phyloP scores from a whole-genome alignment of 768 basidiomycete species.

The Lyophyllum atratum region DNA sequence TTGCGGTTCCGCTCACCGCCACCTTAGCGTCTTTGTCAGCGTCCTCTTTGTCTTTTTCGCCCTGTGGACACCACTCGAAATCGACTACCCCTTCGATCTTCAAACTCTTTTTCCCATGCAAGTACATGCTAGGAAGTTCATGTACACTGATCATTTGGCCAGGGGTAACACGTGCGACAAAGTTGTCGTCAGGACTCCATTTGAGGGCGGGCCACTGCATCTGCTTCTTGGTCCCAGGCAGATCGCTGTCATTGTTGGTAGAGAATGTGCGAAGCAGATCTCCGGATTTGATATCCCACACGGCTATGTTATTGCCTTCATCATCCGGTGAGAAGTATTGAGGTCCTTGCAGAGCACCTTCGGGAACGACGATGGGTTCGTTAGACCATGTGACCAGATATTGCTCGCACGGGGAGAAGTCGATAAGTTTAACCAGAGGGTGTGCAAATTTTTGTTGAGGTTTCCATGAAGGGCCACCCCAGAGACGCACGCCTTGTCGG shows the following conservation, averaged over 20 bases:
- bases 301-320: conserved; percentile 93
- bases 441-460: conserved; percentile 91
- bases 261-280: conserved; percentile 91
- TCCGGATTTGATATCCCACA: conserved; percentile 98
- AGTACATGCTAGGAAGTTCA: conserved; percentile 90
- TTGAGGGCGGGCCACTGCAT: conserved; percentile 95
- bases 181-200: conserved; percentile 98
- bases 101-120: conserved; percentile 94
- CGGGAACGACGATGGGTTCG: conserved; percentile 85
- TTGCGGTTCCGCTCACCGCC: conserved; percentile 26
- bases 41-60: conserved; percentile 86
- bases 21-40: conserved; percentile 51
- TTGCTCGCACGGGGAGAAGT: conserved; percentile 96
- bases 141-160: conserved; percentile 96
- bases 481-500: conserved; percentile 92
- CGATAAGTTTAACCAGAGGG: conserved; percentile 91
- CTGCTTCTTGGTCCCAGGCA: conserved; percentile 66
- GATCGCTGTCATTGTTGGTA: conserved; percentile 59
- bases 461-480: conserved; percentile 93
- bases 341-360: conserved; percentile 77
- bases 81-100: conserved; percentile 98
- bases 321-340: conserved; percentile 91
- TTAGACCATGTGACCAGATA: conserved; percentile 98
- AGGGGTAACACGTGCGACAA: conserved; percentile 84
- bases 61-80: conserved; percentile 97